A percentile compares a stretch with the other conserved stretches of the same genome.
Conservation (phyloP, 83 land plant genomes). For the Larix sibirica region DNA sequence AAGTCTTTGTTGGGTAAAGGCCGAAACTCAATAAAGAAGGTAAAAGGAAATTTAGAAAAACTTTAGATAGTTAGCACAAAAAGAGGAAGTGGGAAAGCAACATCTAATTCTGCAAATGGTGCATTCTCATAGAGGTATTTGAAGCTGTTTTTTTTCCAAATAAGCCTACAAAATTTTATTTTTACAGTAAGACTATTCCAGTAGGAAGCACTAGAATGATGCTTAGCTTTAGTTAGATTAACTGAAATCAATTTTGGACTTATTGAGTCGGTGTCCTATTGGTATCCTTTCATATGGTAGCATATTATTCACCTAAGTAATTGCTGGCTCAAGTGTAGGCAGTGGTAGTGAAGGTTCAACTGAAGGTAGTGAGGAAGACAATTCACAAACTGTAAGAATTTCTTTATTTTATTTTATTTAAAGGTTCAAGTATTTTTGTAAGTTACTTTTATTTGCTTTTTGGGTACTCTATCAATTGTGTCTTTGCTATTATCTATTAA, state of each 20-base stretch:
- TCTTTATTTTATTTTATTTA: neutral
- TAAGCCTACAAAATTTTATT: neutral
- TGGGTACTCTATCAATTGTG: neutral
- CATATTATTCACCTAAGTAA: neutral
- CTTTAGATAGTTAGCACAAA: constrained; percentile 28
- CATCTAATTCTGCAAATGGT: constrained; percentile 56
- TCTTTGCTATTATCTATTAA: neutral
- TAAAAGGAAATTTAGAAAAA: constrained; percentile 58
- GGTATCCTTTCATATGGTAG: too few relatives aligned
- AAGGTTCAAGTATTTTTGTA: neutral
- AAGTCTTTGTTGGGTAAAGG: constrained; percentile 44
- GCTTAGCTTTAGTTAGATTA: neutral
- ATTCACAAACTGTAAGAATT: neutral
- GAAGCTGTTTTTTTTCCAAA: neutral
- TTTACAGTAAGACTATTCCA: neutral
- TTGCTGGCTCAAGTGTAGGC: constrained; percentile 37
- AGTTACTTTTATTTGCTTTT: neutral
- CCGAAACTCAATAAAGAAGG: constrained; percentile 45
- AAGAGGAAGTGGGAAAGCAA: constrained; percentile 53
- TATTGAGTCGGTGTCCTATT: neutral
- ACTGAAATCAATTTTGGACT: neutral
- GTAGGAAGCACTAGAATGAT: neutral
- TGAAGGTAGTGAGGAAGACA: constrained; percentile 62
- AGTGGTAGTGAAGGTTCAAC: constrained; percentile 76
- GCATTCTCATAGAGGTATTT: constrained; percentile 45